Evolutionary conservation across 805 yeast species (phyloP).

Genomic region (Starmerella scarabaei): DNA sequence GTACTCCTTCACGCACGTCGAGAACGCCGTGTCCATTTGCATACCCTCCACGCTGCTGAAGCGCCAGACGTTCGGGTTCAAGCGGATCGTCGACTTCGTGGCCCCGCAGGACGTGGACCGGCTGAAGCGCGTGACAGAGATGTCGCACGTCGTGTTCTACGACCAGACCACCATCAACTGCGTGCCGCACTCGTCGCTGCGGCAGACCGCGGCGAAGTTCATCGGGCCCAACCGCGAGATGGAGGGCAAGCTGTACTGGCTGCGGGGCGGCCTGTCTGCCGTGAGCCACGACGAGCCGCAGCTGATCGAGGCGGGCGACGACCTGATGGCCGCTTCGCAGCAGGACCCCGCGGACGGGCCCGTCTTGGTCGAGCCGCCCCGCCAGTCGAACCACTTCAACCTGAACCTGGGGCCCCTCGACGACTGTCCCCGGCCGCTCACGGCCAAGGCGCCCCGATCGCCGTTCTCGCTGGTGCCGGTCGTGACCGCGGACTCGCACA

Average conservation of each 20-base stretch:
- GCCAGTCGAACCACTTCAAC: not conserved
- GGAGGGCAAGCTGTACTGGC: slow-evolving; percentile 8
- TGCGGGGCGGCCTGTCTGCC: slow-evolving; percentile 18
- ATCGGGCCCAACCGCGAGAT: slow-evolving; percentile 9
- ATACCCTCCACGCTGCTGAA: slow-evolving; percentile 80
- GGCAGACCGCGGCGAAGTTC: slow-evolving; percentile 19
- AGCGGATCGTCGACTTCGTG: slow-evolving; percentile 28
- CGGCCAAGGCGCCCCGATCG: slow-evolving; percentile 11
- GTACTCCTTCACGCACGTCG: slow-evolving; percentile 45
- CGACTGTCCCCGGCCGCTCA: too few relatives aligned
- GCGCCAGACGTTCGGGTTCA: slow-evolving; percentile 55
- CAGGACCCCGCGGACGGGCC: not conserved
- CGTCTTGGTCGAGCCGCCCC: slow-evolving; percentile 1
- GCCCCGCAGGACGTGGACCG: slow-evolving; percentile 24
- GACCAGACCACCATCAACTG: slow-evolving; percentile 16
- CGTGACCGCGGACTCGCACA: slow-evolving; percentile 7
- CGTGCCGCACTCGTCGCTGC: slow-evolving; percentile 7
- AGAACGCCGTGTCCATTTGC: slow-evolving; percentile 59
- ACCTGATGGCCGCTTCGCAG: not conserved
- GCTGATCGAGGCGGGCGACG: slow-evolving; percentile 9
- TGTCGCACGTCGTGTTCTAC: slow-evolving; percentile 17
- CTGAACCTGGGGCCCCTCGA: not conserved
- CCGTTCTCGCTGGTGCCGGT: slow-evolving; percentile 16
- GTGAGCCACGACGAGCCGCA: slow-evolving; percentile 8
- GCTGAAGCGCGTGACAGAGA: slow-evolving; percentile 19